Evolutionary conservation across 2,329 filamentous ascomycete species (phyloP), one percentile per base, ranked within the genome.

Genomic region (Colletotrichum tabaci): DNA sequence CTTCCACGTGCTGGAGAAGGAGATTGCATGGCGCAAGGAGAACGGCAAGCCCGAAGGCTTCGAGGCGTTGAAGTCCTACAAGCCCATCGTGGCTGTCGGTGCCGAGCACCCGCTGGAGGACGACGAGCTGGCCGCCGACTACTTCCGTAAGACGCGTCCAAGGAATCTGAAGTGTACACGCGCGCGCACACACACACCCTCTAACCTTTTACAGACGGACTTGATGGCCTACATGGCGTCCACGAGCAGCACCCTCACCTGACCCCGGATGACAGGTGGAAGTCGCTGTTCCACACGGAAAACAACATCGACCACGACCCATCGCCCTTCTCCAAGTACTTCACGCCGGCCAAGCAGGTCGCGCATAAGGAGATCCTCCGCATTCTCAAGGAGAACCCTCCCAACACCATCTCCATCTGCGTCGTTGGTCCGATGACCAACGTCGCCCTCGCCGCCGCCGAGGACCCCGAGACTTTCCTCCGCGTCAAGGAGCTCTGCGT

Each of bases 361-460:
- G 91, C 95, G 0, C 92, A 97, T 81, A 89, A 93, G 80, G 95
- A 98, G 82, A 98, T 99, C 61, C 88, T 99, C n/a, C 91, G 93
- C 35, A 86, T 98, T 58, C 88, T 99, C 23, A 88, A 87, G 67
- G 93, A 96, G 77, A 95, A 96, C 78, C 94, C 95, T 9, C 87
- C 88, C 6, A 91, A 95, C 78, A 96, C 93, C 1, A 91, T 99
- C 76, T 95, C 93, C n/a, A 93, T 99, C 78, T 90, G 98, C 47
- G 94, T 94, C 30, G 87, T 98, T 60, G 96, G 96, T 0, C 96
- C 96, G 1, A 85, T 98, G 76, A 98, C 96, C n/a, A 99, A 98
- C 79, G 84, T 98, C 40, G 96, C 96, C 1, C 83, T 97, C 35
- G 96, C 96, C 3, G 95, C 96, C 3, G 91, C 94, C 16, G 91